A percentile compares a stretch with the other conserved stretches of the same genome.
phyloP scores from a whole-genome alignment of 2,329 filamentous ascomycete genomes.

The Aspergillus sojae region DNA sequence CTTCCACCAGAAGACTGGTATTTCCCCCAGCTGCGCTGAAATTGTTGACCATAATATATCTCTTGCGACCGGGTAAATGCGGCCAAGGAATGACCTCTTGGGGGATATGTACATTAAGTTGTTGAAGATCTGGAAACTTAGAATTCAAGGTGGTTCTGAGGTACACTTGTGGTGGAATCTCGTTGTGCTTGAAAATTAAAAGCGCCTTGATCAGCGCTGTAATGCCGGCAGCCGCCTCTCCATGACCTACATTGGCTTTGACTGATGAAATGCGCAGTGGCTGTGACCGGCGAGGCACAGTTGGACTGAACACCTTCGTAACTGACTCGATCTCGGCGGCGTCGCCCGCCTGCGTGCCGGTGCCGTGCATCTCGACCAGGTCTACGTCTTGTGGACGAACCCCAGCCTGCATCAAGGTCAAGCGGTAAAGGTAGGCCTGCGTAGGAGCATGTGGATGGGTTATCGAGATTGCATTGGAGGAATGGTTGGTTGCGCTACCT shows the following conservation, averaged over 20 bases:
- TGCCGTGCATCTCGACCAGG: constrained; percentile 89
- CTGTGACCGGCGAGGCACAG: constrained; percentile 55
- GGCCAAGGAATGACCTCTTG: constrained; percentile 45
- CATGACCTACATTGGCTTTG: constrained; percentile 48
- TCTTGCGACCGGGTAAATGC: constrained; percentile 26
- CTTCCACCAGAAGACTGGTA: constrained; percentile 64
- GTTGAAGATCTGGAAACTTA: constrained; percentile 33
- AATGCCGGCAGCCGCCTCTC: constrained; percentile 42
- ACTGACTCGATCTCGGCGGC: constrained; percentile 81
- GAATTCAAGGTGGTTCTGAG: constrained; percentile 58
- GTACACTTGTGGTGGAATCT: constrained; percentile 67
- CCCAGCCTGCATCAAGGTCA: constrained; percentile 71
- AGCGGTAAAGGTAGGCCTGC: constrained; percentile 70
- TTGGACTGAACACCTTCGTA: constrained; percentile 54
- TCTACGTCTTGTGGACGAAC: constrained; percentile 76
- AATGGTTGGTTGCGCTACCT: constrained; percentile 78
- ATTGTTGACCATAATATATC: constrained; percentile 59
- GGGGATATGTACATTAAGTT: constrained; percentile 34
- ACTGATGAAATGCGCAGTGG: constrained; percentile 32
- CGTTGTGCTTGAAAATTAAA: constrained; percentile 64
- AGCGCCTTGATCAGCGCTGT: constrained; percentile 61
- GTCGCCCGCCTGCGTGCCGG: constrained; percentile 82
- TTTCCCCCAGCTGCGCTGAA: constrained; percentile 73
- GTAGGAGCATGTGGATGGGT: constrained; percentile 79
- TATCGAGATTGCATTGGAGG: constrained; percentile 77